Evolutionary conservation across 495 filamentous ascomycete species (phyloP).

Genomic region (Aspergillus sclerotiicarbonarius): DNA sequence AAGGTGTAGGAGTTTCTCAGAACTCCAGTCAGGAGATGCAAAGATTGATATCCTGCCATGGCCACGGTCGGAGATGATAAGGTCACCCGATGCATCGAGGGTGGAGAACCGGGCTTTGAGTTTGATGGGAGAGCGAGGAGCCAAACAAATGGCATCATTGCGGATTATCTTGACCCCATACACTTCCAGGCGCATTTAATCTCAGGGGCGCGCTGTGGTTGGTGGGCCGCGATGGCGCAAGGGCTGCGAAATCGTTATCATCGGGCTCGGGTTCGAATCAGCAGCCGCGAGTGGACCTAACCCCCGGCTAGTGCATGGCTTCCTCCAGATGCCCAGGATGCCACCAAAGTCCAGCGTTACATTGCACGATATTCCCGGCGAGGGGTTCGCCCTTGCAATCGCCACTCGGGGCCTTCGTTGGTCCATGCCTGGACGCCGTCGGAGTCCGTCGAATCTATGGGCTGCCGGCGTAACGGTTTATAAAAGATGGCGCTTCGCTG

Average conservation of each 20-base stretch:
- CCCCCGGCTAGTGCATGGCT: neutral
- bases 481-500: neutral
- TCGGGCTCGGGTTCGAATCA: neutral
- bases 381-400: neutral
- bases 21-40: neutral
- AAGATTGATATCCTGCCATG: neutral
- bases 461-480: neutral
- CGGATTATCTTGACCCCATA: neutral
- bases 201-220: neutral
- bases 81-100: neutral
- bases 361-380: neutral
- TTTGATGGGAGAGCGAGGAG: too few relatives aligned
- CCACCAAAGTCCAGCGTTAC: neutral
- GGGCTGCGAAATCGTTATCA: neutral
- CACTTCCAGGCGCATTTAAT: neutral
- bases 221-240: neutral
- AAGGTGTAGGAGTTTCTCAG: too few relatives aligned
- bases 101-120: neutral
- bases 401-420: neutral
- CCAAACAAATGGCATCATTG: constrained; percentile 2
- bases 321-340: neutral
- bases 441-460: neutral
- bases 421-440: neutral
- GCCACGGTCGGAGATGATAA: neutral
- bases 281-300: neutral